phyloP scores from a whole-genome alignment of 2,329 filamentous ascomycete genomes.

The Lanzia echinophila region DNA sequence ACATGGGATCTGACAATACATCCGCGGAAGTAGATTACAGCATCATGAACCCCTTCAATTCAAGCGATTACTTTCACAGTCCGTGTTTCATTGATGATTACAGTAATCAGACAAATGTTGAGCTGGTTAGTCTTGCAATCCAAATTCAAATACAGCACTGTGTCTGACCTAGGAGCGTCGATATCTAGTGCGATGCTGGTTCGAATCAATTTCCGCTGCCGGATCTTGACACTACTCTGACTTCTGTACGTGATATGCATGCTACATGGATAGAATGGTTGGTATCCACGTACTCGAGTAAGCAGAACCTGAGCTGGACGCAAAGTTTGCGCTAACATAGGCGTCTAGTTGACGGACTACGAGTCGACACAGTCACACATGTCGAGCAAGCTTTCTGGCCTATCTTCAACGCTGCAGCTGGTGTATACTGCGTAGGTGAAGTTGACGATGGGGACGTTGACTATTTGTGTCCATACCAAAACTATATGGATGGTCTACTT shows the following conservation, averaged over 20 bases:
- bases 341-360: slow-evolving; percentile 38
- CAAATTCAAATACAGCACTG: background rate
- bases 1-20: slow-evolving; percentile 33
- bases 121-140: background rate
- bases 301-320: too few relatives aligned
- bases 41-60: slow-evolving; percentile 36
- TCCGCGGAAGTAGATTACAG: slow-evolving; percentile 33
- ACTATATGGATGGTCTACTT: slow-evolving; percentile 48
- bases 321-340: background rate
- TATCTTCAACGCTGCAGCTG: slow-evolving; percentile 42
- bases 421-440: slow-evolving; percentile 55
- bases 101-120: slow-evolving; percentile 29
- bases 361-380: slow-evolving; percentile 43
- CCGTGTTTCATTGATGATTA: slow-evolving; percentile 33
- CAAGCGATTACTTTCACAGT: slow-evolving; percentile 28
- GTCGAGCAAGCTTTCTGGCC: slow-evolving; percentile 48
- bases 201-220: slow-evolving; percentile 25
- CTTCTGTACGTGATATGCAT: slow-evolving; percentile 17
- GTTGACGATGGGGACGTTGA: slow-evolving; percentile 47
- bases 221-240: slow-evolving; percentile 26
- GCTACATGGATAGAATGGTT: slow-evolving; percentile 23
- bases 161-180: background rate
- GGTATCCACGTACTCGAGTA: slow-evolving; percentile 27
- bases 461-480: slow-evolving; percentile 50
- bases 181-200: slow-evolving; percentile 22